phyloP scores from a whole-genome alignment of 768 basidiomycete species.

The Dendrothele bispora region DNA sequence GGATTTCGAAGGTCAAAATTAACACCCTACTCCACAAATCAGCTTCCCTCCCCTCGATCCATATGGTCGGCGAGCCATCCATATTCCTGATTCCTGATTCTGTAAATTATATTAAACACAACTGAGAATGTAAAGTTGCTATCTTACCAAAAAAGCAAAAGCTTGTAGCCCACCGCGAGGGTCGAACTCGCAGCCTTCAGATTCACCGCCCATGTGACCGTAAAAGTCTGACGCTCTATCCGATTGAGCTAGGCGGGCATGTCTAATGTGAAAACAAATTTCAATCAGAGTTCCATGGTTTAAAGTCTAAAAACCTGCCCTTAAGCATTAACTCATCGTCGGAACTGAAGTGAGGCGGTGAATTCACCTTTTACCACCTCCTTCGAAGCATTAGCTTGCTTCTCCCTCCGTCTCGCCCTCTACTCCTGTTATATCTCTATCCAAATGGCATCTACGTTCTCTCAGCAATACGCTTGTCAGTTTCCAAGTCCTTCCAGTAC shows the following conservation, averaged over 20 bases:
- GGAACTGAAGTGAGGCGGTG: not conserved
- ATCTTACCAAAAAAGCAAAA: too few species aligned
- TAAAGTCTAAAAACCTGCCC: not conserved
- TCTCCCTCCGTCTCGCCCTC: constrained; percentile 36
- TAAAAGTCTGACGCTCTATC: constrained; percentile 62
- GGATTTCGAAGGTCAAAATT: too few species aligned
- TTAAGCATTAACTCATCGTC: not conserved
- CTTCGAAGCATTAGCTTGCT: constrained; percentile 14
- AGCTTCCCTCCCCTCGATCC: too few species aligned
- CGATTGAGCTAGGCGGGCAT: constrained; percentile 66
- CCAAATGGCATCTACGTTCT: constrained; percentile 70
- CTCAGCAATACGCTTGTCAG: constrained; percentile 87
- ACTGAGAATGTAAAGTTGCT: too few species aligned
- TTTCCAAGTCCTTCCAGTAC: constrained; percentile 20
- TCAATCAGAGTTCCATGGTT: too few species aligned
- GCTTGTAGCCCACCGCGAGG: constrained; percentile 86
- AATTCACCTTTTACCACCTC: not conserved
- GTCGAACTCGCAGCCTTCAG: constrained; percentile 87
- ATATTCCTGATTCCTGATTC: too few species aligned
- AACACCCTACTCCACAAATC: too few species aligned
- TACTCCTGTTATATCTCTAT: constrained; percentile 27
- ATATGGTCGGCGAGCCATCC: too few species aligned
- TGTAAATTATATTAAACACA: too few species aligned
- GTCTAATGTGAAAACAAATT: too few species aligned
- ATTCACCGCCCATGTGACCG: too few species aligned